A percentile compares a stretch with the other conserved stretches of the same genome.
Conservation (phyloP, 495 filamentous ascomycete genomes). For the Neurospora tetraspora region DNA sequence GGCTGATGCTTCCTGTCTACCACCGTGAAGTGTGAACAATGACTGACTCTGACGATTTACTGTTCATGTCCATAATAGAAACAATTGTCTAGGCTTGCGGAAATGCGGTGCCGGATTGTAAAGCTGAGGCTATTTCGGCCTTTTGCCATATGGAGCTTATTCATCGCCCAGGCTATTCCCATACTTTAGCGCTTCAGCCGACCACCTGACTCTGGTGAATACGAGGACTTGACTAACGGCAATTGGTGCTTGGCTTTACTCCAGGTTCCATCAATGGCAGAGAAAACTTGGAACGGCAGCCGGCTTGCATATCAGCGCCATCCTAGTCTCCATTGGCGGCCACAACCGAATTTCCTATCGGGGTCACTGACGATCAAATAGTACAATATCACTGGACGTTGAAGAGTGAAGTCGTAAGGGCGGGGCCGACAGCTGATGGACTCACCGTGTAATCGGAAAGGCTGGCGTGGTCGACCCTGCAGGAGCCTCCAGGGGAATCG, state of each 20-base stretch:
- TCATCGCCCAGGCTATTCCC: neutral
- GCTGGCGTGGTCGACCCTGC: neutral
- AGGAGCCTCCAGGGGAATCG: neutral
- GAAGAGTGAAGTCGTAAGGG: neutral
- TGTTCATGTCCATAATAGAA: neutral
- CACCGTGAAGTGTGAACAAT: neutral
- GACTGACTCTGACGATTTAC: neutral
- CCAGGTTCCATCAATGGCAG: neutral
- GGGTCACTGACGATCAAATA: neutral
- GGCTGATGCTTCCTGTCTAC: neutral
- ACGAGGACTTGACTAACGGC: neutral
- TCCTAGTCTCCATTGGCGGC: neutral
- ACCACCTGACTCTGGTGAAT: neutral
- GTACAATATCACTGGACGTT: neutral
- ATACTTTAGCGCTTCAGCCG: neutral
- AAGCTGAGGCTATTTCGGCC: neutral
- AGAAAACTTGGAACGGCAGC: neutral
- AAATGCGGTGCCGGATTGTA: neutral
- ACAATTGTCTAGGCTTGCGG: neutral
- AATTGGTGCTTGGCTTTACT: neutral
- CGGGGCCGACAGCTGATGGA: neutral
- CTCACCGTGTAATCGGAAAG: neutral
- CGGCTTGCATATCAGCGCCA: neutral
- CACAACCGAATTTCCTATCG: neutral
- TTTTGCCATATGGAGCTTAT: neutral